Conservation (phyloP, 1,284 basidiomycete genomes). For the Mycena citricolor region DNA sequence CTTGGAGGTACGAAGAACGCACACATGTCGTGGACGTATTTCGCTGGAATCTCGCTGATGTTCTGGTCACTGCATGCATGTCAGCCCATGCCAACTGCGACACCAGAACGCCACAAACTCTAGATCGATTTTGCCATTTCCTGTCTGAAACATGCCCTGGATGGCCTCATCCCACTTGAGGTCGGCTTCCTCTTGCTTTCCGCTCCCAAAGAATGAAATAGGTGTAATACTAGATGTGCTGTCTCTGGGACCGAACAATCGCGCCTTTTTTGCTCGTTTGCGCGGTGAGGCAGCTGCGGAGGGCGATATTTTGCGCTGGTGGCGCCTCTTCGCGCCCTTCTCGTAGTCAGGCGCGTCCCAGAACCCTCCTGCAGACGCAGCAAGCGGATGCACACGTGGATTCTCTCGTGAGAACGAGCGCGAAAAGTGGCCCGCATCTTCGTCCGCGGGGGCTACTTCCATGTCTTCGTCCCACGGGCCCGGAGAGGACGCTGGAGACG, state of each 20-base stretch:
- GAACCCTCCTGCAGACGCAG: constrained; percentile 10
- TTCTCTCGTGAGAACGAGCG: background rate
- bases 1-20: constrained; percentile 5
- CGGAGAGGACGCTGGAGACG: constrained; percentile 17
- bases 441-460: background rate
- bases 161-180: constrained; percentile 14
- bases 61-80: background rate
- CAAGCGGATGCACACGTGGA: constrained; percentile 7
- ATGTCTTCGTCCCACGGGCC: background rate
- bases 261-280: constrained; percentile 7
- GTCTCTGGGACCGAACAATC: constrained; percentile 7
- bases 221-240: background rate
- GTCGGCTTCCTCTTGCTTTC: constrained; percentile 5
- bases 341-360: constrained; percentile 17
- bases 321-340: constrained; percentile 19
- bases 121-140: constrained; percentile 6
- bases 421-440: background rate
- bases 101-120: constrained; percentile 14
- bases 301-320: constrained; percentile 1
- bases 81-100: background rate
- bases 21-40: constrained; percentile 3
- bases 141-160: constrained; percentile 3
- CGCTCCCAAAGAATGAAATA: background rate
- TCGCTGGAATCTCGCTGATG: constrained; percentile 8
- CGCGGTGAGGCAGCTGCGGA: constrained; percentile 3